phyloP scores from a whole-genome alignment of 768 basidiomycete species.

The Kwoniella botswanensis region DNA sequence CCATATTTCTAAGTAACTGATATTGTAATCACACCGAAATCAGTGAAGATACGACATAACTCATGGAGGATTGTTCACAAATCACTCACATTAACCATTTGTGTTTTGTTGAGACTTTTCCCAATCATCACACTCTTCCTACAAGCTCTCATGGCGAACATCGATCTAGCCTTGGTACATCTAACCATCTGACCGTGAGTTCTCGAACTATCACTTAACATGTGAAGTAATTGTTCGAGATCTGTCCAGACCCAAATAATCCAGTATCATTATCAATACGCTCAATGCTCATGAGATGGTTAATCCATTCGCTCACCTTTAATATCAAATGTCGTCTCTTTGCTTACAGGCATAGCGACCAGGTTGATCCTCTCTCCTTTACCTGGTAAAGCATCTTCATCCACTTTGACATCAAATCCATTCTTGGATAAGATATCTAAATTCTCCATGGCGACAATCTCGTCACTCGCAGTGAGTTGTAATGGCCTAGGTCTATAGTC shows the following conservation, averaged over 20 bases:
- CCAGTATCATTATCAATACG: too few relatives aligned
- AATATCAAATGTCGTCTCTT: constrained; percentile 84
- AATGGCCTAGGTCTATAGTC: constrained; percentile 70
- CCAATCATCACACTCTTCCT: constrained; percentile 97
- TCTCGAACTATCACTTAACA: constrained; percentile 70
- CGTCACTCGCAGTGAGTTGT: constrained; percentile 86
- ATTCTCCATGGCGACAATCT: constrained; percentile 84
- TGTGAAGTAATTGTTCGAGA: constrained; percentile 86
- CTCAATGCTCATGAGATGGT: too few relatives aligned
- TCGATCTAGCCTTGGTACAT: constrained; percentile 87
- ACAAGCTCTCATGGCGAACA: constrained; percentile 98
- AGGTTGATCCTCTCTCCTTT: constrained; percentile 64
- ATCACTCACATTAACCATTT: constrained; percentile 68
- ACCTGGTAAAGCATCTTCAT: constrained; percentile 62
- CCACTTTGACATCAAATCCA: constrained; percentile 80
- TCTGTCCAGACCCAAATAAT: constrained; percentile 62
- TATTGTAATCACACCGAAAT: not conserved
- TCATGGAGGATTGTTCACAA: too few relatives aligned
- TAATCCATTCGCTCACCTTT: constrained; percentile 65
- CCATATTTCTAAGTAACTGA: constrained; percentile 58
- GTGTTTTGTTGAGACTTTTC: constrained; percentile 72
- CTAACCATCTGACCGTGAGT: constrained; percentile 82
- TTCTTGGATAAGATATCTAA: constrained; percentile 79
- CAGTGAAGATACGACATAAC: not conserved
- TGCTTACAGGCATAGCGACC: constrained; percentile 85